phyloP scores from a whole-genome alignment of 2,329 filamentous ascomycete species.

The Claviceps maximensis region DNA sequence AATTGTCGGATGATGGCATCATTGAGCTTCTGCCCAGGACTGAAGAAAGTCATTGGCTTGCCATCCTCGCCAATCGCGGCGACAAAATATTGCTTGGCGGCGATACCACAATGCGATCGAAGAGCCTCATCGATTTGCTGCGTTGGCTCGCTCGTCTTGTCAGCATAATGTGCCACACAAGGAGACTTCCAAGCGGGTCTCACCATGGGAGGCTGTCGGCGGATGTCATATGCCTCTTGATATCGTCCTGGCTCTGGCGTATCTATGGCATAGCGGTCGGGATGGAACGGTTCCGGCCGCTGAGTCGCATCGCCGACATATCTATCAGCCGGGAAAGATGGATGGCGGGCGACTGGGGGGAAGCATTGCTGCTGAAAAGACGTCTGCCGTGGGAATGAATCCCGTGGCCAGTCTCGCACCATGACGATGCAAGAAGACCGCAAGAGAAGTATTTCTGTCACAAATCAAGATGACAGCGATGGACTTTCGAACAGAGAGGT shows the following conservation, averaged over 20 bases:
- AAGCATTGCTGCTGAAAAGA: slow-evolving; percentile 14
- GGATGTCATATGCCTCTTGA: slow-evolving; percentile 20
- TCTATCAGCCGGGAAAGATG: slow-evolving; percentile 17
- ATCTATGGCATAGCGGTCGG: slow-evolving; percentile 18
- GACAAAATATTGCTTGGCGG: slow-evolving; percentile 38
- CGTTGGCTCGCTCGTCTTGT: slow-evolving; percentile 1
- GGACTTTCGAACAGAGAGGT: not conserved
- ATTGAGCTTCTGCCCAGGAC: slow-evolving; percentile 25
- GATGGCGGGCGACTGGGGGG: slow-evolving; percentile 15
- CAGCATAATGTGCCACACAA: slow-evolving; percentile 1
- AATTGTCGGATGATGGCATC: slow-evolving; percentile 29
- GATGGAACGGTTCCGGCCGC: slow-evolving; percentile 18
- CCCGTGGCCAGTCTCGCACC: slow-evolving; percentile 29
- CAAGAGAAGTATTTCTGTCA: not conserved
- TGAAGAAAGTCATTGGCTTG: slow-evolving; percentile 30
- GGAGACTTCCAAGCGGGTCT: slow-evolving; percentile 4
- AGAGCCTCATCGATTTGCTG: slow-evolving; percentile 39
- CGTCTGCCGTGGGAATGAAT: slow-evolving; percentile 23
- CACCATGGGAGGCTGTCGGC: slow-evolving; percentile 27
- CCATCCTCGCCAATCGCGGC: slow-evolving; percentile 36
- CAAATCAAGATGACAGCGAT: not conserved
- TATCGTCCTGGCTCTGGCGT: slow-evolving; percentile 21
- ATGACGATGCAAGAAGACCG: slow-evolving; percentile 14
- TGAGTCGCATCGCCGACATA: slow-evolving; percentile 14
- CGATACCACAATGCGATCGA: slow-evolving; percentile 37